phyloP scores from a whole-genome alignment of 176 grass and related monocot genomes.

The Luzula sylvatica region DNA sequence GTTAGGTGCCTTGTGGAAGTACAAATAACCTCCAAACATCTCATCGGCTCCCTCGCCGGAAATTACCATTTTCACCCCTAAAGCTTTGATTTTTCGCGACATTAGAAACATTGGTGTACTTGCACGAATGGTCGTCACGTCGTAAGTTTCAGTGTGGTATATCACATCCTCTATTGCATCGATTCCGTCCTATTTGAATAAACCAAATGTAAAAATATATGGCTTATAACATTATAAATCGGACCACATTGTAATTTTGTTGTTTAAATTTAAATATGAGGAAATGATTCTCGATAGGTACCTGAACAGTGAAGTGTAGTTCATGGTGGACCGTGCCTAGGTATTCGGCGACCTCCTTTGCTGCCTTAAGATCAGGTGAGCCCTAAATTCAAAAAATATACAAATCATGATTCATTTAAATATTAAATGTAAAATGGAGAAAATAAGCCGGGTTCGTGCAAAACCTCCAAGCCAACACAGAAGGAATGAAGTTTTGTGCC shows the following conservation, averaged over 20 bases:
- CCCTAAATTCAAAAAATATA: constrained; percentile 27
- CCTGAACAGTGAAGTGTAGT: constrained; percentile 79
- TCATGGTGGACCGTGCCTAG: constrained; percentile 72
- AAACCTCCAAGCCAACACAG: constrained; percentile 62
- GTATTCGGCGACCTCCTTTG: constrained; percentile 61
- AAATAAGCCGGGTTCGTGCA: background rate
- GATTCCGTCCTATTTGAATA: constrained; percentile 39
- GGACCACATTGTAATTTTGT: too few species aligned
- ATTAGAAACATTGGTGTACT: constrained; percentile 96
- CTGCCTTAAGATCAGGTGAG: constrained; percentile 68
- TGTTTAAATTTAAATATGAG: background rate
- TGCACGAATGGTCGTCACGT: constrained; percentile 60
- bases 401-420: background rate
- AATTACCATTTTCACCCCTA: constrained; percentile 91
- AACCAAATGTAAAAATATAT: too few species aligned
- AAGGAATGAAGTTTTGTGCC: constrained; percentile 68
- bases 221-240: too few species aligned
- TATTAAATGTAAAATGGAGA: background rate
- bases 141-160: constrained; percentile 74
- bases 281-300: constrained; percentile 1
- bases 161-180: constrained; percentile 77
- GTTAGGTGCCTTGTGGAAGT: constrained; percentile 85
- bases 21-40: constrained; percentile 75
- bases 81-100: constrained; percentile 78
- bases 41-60: constrained; percentile 80